Evolutionary conservation across 208 protist species (phyloP).

Genomic region (Kentomonas sorsogonicus): DNA sequence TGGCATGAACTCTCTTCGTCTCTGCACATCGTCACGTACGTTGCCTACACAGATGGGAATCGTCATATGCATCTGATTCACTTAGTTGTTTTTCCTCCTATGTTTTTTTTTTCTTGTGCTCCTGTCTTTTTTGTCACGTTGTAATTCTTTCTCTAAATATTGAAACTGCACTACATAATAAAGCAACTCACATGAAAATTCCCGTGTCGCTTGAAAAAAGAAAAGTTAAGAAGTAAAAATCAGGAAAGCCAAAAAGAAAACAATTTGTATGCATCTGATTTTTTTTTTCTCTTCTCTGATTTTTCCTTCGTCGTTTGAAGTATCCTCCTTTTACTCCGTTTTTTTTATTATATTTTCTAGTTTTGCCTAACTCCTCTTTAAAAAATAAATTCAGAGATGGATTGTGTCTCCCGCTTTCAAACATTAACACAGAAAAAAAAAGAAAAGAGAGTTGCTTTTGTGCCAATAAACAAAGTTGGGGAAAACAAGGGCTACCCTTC

Average conservation of each 20-base stretch:
- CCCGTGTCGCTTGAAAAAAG: no score
- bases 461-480: not conserved
- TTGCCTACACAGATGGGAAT: no score
- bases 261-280: constrained; percentile 2
- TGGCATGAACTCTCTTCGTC: no score
- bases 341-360: constrained; percentile 1
- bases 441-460: not conserved
- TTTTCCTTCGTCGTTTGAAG: constrained; percentile 10
- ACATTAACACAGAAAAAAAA: constrained; percentile 1
- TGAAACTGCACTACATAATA: not conserved
- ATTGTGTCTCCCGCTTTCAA: not conserved
- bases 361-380: not conserved
- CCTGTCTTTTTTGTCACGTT: constrained; percentile 9
- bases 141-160: not conserved
- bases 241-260: not conserved
- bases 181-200: no score
- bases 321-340: constrained; percentile 11
- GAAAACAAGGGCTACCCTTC: no score
- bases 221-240: constrained; percentile 13
- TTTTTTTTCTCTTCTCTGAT: constrained; percentile 11
- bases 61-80: no score
- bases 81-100: constrained; percentile 4
- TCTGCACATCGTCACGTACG: no score
- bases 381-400: constrained; percentile 2
- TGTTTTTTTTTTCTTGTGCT: constrained; percentile 25